Evolutionary conservation across 2,329 filamentous ascomycete species (phyloP), one percentile per base, ranked within the genome.

Genomic region (Calonectria hongkongensis): DNA sequence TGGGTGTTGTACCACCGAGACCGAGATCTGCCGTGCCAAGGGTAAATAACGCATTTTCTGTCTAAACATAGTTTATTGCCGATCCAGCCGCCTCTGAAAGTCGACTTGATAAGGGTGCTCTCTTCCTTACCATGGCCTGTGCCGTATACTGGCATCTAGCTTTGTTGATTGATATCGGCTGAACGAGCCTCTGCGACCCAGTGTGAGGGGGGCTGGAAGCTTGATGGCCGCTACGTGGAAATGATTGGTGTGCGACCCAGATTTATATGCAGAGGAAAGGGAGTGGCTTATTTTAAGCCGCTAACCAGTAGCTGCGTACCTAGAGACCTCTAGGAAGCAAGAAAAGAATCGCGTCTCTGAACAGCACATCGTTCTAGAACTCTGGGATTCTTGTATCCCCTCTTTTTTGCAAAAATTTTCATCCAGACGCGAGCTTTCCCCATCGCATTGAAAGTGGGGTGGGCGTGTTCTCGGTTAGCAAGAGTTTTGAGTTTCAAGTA

Each of bases 371-470:
- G n/a, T 60, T 60, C 54, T 41, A 60, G 54, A 60, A 41, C 54
- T 16, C 48, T 30, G 13, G 43, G 25, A 48, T 25, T 33, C 66
- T 39, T 33, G 25, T 21, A 18, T 58, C 30, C n/a, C 51, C 30
- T 62, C 16, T 43, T 13, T 30, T 48, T 3, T 21, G 9, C 21
- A n/a, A 69, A 63, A 43, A 12, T 67, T 28, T 50, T 21, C 41
- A 50, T 25, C 7, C 16, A 21, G 25, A 50, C 30, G 36, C 27
- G 43, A 27, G 45, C 27, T 39, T 66, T 66, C 25, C 33, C 33
- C 47, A 71, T 67, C n/a, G 43, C 43, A 54, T 51, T 28, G 45
- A 28, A 45, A 67, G 54, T 71, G 69, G 69, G 50, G 56, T 45
- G 43, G 25, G 64, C 18, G 10, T 60, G 33, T 39, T 36, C n/a